These are phyloP conservation scores for Leccinum broughii DNA, from an alignment of 768 basidiomycete genomes.

Conservation along the genomic window DNA sequence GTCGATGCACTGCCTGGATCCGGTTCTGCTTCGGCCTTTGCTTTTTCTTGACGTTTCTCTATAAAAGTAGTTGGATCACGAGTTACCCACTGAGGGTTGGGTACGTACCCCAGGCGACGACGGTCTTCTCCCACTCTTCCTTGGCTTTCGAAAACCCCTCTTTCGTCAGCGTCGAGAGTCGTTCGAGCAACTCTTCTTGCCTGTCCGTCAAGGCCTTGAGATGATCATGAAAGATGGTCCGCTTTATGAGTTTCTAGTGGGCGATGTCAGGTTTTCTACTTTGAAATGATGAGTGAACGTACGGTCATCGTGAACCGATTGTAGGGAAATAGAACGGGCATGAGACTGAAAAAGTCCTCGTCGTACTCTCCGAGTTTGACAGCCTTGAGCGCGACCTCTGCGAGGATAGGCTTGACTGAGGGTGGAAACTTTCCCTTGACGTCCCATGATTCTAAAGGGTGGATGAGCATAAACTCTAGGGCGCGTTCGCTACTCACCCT, in stretches of 20 bases:
- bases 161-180: conserved; percentile 60
- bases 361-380: conserved; percentile 86
- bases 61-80: neutral
- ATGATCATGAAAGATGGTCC: conserved; percentile 81
- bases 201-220: conserved; percentile 60
- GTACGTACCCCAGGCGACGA: conserved; percentile 64
- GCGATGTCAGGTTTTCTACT: conserved; percentile 10
- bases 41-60: conserved; percentile 62
- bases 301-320: conserved; percentile 95
- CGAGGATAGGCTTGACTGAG: conserved; percentile 67
- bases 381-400: conserved; percentile 72
- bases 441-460: conserved; percentile 64
- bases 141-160: conserved; percentile 67
- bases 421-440: conserved; percentile 91
- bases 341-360: conserved; percentile 86
- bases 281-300: conserved; percentile 26
- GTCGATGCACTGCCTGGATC: conserved; percentile 35
- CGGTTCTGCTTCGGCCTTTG: conserved; percentile 31
- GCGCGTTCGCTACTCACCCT: conserved; percentile 40
- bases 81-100: neutral
- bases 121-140: conserved; percentile 75
- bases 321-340: conserved; percentile 89
- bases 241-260: conserved; percentile 85
- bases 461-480: neutral
- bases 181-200: conserved; percentile 66